A percentile compares a stretch with the other conserved stretches of the same genome.
phyloP scores from a whole-genome alignment of 192 early-diverging fungal genomes.

The Linnemannia elongata region DNA sequence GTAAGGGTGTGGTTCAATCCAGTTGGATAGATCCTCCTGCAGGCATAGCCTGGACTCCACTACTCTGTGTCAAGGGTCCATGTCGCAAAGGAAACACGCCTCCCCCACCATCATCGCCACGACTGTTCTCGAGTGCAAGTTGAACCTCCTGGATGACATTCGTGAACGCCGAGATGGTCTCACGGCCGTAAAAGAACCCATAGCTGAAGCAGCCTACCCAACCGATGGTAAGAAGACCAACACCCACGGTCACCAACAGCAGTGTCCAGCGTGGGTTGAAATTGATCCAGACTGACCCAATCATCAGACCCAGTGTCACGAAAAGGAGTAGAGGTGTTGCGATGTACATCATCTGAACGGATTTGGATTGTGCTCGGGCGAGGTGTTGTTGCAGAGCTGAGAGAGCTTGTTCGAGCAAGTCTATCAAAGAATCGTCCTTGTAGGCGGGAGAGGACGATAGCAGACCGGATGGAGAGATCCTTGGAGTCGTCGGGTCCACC shows the following conservation, averaged over 20 bases:
- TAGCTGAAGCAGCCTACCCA: conserved; percentile 25
- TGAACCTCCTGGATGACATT: conserved; percentile 36
- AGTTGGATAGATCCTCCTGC: background rate
- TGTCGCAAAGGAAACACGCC: background rate
- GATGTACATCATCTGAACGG: background rate
- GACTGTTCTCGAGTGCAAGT: background rate
- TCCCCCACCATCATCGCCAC: background rate
- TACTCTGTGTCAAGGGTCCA: background rate
- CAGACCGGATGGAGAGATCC: background rate
- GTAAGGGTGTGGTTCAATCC: background rate
- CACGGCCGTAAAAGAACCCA: conserved; percentile 40
- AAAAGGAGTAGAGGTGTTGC: background rate
- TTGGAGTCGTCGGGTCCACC: background rate
- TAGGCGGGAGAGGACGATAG: background rate
- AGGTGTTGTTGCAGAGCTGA: conserved; percentile 19
- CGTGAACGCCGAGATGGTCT: conserved; percentile 25
- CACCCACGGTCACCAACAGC: background rate
- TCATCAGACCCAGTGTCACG: background rate
- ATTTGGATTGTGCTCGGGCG: background rate
- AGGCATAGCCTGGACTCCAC: background rate
- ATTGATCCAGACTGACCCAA: conserved; percentile 9
- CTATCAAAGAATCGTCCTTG: background rate
- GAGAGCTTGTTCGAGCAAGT: conserved; percentile 21
- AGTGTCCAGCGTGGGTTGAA: background rate
- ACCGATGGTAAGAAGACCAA: background rate